A percentile compares a stretch with the other conserved stretches of the same genome.
Evolutionary conservation across 495 filamentous ascomycete genomes (phyloP).

Genomic region (Rhizodiscina lignyota): DNA sequence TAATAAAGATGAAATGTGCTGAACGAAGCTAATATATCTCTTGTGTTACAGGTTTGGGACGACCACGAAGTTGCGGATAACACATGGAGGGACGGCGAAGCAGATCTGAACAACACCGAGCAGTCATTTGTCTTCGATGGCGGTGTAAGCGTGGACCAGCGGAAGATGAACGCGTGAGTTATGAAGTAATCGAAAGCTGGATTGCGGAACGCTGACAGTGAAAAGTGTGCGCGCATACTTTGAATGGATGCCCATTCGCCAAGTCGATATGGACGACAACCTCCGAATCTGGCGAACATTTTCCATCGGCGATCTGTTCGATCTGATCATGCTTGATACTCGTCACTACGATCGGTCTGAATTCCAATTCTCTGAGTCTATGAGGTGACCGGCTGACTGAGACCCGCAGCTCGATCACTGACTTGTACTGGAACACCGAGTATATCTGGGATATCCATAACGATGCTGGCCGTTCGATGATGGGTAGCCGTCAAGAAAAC

Average conservation of each 20-base stretch:
- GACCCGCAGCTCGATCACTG: conserved; percentile 7
- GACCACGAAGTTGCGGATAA: conserved; percentile 55
- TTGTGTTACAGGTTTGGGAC: conserved; percentile 56
- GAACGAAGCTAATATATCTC: too few species aligned
- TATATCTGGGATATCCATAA: conserved; percentile 38
- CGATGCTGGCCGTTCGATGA: conserved; percentile 39
- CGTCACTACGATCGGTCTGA: conserved; percentile 34
- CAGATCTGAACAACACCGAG: conserved; percentile 41
- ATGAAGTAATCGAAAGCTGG: too few species aligned
- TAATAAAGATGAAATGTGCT: too few species aligned
- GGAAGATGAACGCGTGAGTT: conserved; percentile 57
- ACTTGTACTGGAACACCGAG: conserved; percentile 30
- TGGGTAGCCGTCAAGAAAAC: conserved; percentile 47
- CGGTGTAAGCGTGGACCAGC: conserved; percentile 43
- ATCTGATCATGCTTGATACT: conserved; percentile 55
- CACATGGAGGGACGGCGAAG: conserved; percentile 35
- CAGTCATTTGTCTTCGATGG: conserved; percentile 41
- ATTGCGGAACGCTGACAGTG: too few species aligned
- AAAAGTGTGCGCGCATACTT: conserved; percentile 55
- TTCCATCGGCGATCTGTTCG: conserved; percentile 44
- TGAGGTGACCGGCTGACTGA: not conserved
- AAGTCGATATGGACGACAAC: conserved; percentile 54
- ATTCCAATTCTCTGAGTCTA: not conserved
- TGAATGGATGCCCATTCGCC: conserved; percentile 42
- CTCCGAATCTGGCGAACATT: conserved; percentile 53